Conservation (phyloP, 2,329 filamentous ascomycete genomes). For the Zasmidium angulare region DNA sequence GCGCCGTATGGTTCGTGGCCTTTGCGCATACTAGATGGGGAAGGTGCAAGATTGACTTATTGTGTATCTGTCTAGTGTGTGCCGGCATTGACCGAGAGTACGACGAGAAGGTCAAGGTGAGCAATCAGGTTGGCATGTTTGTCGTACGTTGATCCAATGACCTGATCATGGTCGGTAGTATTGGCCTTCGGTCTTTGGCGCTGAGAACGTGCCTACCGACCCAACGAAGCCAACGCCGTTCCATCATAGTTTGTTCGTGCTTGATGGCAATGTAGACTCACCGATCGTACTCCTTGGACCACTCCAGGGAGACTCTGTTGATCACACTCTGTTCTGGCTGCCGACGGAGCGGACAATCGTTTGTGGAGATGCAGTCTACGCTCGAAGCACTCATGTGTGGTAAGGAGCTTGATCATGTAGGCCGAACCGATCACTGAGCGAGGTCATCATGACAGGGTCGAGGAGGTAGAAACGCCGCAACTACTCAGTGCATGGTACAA, state of each 20-base stretch:
- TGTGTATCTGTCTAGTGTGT: background rate
- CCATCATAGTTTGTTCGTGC: background rate
- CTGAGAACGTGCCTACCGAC: background rate
- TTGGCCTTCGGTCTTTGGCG: background rate
- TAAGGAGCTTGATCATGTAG: too few species aligned
- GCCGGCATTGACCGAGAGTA: background rate
- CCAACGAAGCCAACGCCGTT: background rate
- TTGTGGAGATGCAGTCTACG: background rate
- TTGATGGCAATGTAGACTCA: background rate
- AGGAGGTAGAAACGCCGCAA: background rate
- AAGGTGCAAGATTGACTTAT: background rate
- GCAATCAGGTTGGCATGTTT: background rate
- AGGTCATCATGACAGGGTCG: too few species aligned
- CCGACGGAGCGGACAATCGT: background rate
- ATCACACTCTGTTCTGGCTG: background rate
- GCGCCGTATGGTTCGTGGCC: background rate
- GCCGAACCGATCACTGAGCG: too few species aligned
- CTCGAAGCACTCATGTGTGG: background rate
- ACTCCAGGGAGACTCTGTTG: background rate
- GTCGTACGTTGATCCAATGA: background rate
- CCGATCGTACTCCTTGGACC: background rate
- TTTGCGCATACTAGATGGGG: background rate
- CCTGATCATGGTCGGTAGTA: background rate
- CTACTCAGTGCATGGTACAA: background rate
- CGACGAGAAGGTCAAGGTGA: background rate